Base-by-base conservation (phyloP, 352 stramenopile genomes). In the Blastocystis sp. region DNA sequence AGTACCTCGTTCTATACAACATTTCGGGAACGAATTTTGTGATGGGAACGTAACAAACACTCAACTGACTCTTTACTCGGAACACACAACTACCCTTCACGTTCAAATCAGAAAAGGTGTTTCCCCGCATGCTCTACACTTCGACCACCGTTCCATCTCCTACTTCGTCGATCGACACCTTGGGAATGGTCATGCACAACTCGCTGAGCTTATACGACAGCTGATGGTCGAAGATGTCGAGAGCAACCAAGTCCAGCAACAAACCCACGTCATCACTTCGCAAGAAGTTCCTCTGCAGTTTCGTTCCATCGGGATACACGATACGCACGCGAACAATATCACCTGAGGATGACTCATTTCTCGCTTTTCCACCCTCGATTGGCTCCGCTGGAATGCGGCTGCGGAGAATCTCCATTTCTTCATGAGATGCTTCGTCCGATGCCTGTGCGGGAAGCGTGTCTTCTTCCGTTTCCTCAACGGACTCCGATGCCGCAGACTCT, bases 31-130 rank as follows among this genome's bases (percentile, higher is more conserved):
- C n/a, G n/a, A n/a, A n/a, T n/a, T n/a, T n/a, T n/a, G n/a, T n/a
- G n/a, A n/a, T n/a, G n/a, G n/a, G 21, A 59, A 14, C 32, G 18
- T 32, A 59, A 59, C 18, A 59, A 59, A 59, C 51, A 59, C 4
- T 3, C 2, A 16, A 59, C 32, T 27, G 51, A 59, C 18, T 59
- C 57, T 14, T 8, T 8, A 81, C 27, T 48, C 69, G 42, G 7
- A 81, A 64, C 24, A 81, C 46, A 64, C 69, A 81, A n/a, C 53
- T 81, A 11, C 69, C 69, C 34, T 81, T 81, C 18, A 81, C 18
- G 14, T 40, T 32, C 69, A 81, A 34, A 42, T 81, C 69, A 9
- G 27, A 40, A 38, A 81, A 64, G 21, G 69, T 63, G 16, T 63
- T 49, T 0, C 29, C 69, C 42, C 48, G 8, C 34, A 46, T 38